phyloP scores from a whole-genome alignment of 805 yeast species.

The Saccharomycopsis amapae region DNA sequence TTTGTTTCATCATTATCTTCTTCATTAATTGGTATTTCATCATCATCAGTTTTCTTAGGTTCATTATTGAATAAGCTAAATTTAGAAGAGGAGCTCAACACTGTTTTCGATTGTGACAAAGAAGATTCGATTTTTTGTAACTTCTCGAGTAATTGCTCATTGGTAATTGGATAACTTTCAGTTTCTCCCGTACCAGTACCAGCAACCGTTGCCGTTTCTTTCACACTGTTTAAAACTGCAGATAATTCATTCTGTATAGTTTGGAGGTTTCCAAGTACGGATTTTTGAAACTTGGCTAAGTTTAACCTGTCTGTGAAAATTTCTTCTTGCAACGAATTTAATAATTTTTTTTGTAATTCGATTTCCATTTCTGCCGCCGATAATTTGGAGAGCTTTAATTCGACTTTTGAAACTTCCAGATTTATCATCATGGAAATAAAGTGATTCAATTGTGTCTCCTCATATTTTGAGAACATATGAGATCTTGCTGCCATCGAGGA shows the following conservation, averaged over 20 bases:
- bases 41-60: slow-evolving; percentile 13
- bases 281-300: slow-evolving; percentile 48
- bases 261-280: slow-evolving; percentile 22
- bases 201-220: slow-evolving; percentile 21
- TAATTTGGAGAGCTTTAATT: slow-evolving; percentile 53
- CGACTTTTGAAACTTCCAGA: slow-evolving; percentile 55
- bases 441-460: slow-evolving; percentile 69
- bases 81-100: slow-evolving; percentile 1
- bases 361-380: slow-evolving; percentile 56
- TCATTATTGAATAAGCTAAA: slow-evolving; percentile 14
- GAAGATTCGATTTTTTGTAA: slow-evolving; percentile 4
- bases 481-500: slow-evolving; percentile 75
- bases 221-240: slow-evolving; percentile 30
- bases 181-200: slow-evolving; percentile 20
- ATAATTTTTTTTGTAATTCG: slow-evolving; percentile 53
- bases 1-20: slow-evolving; percentile 33
- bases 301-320: slow-evolving; percentile 58
- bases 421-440: slow-evolving; percentile 51
- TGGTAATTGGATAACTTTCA: not conserved
- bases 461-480: slow-evolving; percentile 70
- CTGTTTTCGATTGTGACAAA: slow-evolving; percentile 6
- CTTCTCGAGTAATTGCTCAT: slow-evolving; percentile 2
- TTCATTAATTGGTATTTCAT: slow-evolving; percentile 18
- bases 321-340: slow-evolving; percentile 60
- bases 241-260: slow-evolving; percentile 42